These are phyloP conservation scores for Arthrobotrys iridis DNA, from an alignment of 2,329 filamentous ascomycete genomes.

Conservation along the genomic window DNA sequence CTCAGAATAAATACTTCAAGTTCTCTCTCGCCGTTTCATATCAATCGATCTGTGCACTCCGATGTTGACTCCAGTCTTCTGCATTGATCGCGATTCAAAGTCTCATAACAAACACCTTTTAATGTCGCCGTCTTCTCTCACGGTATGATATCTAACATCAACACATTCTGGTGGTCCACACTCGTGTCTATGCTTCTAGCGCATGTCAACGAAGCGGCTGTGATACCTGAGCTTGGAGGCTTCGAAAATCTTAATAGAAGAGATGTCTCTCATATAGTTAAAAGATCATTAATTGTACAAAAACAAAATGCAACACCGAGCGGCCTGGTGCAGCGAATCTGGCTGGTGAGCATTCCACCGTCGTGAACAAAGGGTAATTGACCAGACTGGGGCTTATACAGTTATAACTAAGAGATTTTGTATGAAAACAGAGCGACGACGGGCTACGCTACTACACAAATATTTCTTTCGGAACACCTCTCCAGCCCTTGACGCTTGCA, in stretches of 20 bases:
- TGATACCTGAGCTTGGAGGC: constrained; percentile 7
- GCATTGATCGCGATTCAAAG: background rate
- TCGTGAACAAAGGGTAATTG: too few species aligned
- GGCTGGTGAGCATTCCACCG: constrained; percentile 50
- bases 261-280: constrained; percentile 26
- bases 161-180: constrained; percentile 31
- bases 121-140: background rate
- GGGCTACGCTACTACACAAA: constrained; percentile 41
- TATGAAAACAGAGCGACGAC: constrained; percentile 31
- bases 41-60: background rate
- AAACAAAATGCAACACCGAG: constrained; percentile 2
- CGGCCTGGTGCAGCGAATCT: constrained; percentile 38
- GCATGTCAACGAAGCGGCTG: constrained; percentile 3
- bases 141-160: constrained; percentile 52
- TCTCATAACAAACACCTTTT: background rate
- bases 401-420: background rate
- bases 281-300: background rate
- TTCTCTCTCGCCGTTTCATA: background rate
- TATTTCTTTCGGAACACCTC: constrained; percentile 47
- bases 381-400: too few species aligned
- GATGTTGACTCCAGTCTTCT: background rate
- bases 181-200: constrained; percentile 13
- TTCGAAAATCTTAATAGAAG: background rate
- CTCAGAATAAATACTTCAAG: constrained; percentile 19
- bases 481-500: constrained; percentile 38